Percentiles rank a stretch among this genome's conserved stretches.
phyloP scores from a whole-genome alignment of 352 stramenopile genomes.

The Phytophthora hybrid region DNA sequence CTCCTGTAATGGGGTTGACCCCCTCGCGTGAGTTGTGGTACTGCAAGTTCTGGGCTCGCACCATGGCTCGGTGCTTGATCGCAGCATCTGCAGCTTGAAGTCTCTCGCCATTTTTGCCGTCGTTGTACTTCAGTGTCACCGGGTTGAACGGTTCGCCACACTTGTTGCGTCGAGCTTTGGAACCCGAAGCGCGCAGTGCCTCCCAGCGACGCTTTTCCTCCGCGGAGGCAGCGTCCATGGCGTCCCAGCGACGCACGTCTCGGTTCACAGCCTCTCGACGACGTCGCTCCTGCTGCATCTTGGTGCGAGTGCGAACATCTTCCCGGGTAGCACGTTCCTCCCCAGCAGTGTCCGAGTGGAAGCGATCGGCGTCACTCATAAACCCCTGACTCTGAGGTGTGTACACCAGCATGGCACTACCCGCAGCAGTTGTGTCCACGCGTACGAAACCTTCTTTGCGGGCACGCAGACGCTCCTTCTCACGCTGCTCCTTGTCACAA shows the following conservation, averaged over 20 bases:
- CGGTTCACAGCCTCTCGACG: conserved; percentile 67
- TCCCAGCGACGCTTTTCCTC: conserved; percentile 80
- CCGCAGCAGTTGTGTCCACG: conserved; percentile 73
- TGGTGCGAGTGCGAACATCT: conserved; percentile 52
- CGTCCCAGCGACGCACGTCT: conserved; percentile 87
- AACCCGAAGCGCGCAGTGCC: conserved; percentile 64
- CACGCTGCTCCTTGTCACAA: conserved; percentile 80
- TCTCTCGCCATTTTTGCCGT: conserved; percentile 81
- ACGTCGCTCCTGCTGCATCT: conserved; percentile 72
- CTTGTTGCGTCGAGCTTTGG: conserved; percentile 90
- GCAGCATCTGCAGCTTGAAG: conserved; percentile 71
- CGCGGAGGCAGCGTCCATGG: conserved; percentile 71
- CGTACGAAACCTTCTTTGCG: conserved; percentile 76
- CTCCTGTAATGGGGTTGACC: conserved; percentile 90
- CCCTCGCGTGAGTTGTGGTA: conserved; percentile 82
- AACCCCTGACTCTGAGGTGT: conserved; percentile 70
- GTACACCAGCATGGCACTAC: conserved; percentile 78
- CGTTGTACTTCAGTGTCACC: conserved; percentile 90
- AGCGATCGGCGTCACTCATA: conserved; percentile 88
- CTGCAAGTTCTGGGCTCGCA: conserved; percentile 85
- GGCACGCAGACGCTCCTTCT: conserved; percentile 74
- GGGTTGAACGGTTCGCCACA: conserved; percentile 88
- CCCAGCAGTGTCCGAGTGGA: conserved; percentile 90
- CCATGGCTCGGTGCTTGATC: conserved; percentile 78
- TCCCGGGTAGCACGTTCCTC: conserved; percentile 80